Evolutionary conservation across 2,329 filamentous ascomycete genomes (phyloP).

Genomic region (Sphaerulina populicola): DNA sequence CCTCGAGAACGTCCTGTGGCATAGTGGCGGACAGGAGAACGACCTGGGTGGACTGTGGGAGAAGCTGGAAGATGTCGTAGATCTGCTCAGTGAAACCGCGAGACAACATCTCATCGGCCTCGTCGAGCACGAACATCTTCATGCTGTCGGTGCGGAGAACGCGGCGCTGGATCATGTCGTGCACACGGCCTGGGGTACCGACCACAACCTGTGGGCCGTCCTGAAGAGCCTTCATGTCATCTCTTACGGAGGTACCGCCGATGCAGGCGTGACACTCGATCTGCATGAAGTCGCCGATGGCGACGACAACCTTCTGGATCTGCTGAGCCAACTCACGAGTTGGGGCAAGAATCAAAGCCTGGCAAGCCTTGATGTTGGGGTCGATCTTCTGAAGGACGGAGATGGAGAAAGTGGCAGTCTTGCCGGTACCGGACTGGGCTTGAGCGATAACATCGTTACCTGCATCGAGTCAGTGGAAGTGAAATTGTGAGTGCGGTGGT

Average conservation of each 20-base stretch:
- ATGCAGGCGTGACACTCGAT: slow-evolving; percentile 99
- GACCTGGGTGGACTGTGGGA: slow-evolving; percentile 96
- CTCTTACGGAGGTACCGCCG: slow-evolving; percentile 93
- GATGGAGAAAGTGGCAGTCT: slow-evolving; percentile 99
- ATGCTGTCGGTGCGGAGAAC: slow-evolving; percentile 94
- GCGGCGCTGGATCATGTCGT: slow-evolving; percentile 98
- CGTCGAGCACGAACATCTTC: slow-evolving; percentile 99
- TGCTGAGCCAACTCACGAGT: slow-evolving; percentile 98
- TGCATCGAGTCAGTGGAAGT: slow-evolving; percentile 33
- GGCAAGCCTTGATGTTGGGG: slow-evolving; percentile 85
- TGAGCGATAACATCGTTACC: slow-evolving; percentile 99
- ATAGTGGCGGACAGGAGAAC: slow-evolving; percentile 97
- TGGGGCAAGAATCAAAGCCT: slow-evolving; percentile 94
- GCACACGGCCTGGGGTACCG: slow-evolving; percentile 94
- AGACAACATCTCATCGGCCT: slow-evolving; percentile 98
- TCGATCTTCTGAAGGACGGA: slow-evolving; percentile 99
- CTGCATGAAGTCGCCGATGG: slow-evolving; percentile 99
- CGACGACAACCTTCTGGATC: slow-evolving; percentile 98
- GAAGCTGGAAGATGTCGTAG: slow-evolving; percentile 99
- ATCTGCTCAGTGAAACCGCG: slow-evolving; percentile 99
- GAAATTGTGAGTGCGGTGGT: not conserved
- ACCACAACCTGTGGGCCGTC: slow-evolving; percentile 96
- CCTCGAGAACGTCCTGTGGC: slow-evolving; percentile 97
- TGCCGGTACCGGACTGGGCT: slow-evolving; percentile 98
- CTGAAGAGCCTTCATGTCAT: slow-evolving; percentile 96